Conservation (phyloP, 805 yeast species). For the Ogataea degrootiae region DNA sequence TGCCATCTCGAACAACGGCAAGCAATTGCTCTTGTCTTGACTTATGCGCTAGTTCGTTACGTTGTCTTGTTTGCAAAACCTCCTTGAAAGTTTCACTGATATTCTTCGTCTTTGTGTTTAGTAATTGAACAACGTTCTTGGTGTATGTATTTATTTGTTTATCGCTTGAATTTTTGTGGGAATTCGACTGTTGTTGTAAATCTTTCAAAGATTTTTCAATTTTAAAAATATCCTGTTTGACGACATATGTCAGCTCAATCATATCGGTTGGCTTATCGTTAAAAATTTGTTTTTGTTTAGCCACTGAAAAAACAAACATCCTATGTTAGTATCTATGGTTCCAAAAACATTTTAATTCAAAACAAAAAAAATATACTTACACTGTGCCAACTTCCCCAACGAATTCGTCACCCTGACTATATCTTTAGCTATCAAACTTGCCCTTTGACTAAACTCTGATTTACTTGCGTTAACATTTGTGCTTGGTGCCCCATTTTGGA, state of each 20-base stretch:
- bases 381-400: constrained; percentile 66
- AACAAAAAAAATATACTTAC: constrained; percentile 18
- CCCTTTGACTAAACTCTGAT: constrained; percentile 58
- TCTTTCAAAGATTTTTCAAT: constrained; percentile 68
- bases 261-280: constrained; percentile 94
- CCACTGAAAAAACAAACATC: constrained; percentile 35
- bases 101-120: constrained; percentile 87
- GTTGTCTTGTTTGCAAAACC: constrained; percentile 85
- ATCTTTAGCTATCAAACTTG: constrained; percentile 82
- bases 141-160: constrained; percentile 70
- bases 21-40: constrained; percentile 81
- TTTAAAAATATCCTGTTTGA: constrained; percentile 80
- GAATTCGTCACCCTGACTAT: constrained; percentile 81
- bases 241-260: constrained; percentile 82
- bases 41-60: constrained; percentile 73
- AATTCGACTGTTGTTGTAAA: constrained; percentile 48
- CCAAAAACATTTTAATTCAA: neutral
- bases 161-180: constrained; percentile 37
- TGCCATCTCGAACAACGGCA: constrained; percentile 27
- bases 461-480: neutral
- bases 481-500: no score
- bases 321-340: neutral
- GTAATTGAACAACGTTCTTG: constrained; percentile 78
- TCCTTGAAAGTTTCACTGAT: constrained; percentile 87
- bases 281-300: constrained; percentile 84